Evolutionary conservation across 495 filamentous ascomycete species (phyloP).

Genomic region (Penicillium verhagenii): DNA sequence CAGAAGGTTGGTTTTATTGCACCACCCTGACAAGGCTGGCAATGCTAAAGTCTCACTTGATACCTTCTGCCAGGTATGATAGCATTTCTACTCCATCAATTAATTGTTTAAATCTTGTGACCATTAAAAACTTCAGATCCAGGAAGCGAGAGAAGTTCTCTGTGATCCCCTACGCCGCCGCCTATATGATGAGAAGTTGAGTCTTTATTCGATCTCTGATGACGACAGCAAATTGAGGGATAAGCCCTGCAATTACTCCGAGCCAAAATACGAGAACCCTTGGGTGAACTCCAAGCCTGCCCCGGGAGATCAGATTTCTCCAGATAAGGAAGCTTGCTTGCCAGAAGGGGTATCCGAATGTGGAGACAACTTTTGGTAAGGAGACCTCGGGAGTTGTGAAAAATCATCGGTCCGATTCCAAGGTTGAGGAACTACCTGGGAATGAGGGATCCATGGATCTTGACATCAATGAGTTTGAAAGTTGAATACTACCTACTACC

Average conservation of each 20-base stretch:
- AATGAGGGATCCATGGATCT: no score
- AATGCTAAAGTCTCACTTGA: constrained; percentile 36
- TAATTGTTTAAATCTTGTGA: no score
- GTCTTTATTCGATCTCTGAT: background rate
- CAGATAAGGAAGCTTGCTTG: background rate
- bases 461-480: no score
- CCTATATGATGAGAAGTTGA: constrained; percentile 23
- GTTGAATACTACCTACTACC: no score
- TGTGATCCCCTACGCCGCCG: constrained; percentile 29
- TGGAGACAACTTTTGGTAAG: background rate
- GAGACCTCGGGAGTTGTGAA: no score
- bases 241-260: background rate
- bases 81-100: no score
- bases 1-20: constrained; percentile 51
- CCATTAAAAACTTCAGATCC: constrained; percentile 25
- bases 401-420: no score
- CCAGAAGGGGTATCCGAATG: background rate
- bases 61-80: constrained; percentile 40
- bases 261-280: background rate
- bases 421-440: no score
- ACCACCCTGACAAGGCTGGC: constrained; percentile 62
- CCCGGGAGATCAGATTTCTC: constrained; percentile 12
- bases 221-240: background rate
- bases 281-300: background rate
- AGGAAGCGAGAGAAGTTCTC: constrained; percentile 40